Conservation (phyloP, 768 basidiomycete genomes). For the Cystobasidium onofrii region DNA sequence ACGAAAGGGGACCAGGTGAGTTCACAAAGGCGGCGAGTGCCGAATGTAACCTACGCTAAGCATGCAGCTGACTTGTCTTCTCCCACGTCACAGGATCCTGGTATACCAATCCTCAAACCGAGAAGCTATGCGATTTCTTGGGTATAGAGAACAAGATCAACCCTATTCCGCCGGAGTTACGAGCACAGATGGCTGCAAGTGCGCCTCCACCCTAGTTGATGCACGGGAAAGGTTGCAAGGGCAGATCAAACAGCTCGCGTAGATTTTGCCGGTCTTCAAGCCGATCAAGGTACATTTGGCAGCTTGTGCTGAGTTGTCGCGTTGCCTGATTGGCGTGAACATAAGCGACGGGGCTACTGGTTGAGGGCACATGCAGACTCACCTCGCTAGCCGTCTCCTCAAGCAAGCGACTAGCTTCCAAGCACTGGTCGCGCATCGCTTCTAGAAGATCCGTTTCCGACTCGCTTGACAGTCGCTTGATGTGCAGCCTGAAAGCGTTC, state of each 20-base stretch:
- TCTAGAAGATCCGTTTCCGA: neutral
- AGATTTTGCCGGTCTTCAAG: neutral
- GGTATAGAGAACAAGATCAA: slow-evolving; percentile 67
- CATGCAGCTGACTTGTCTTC: neutral
- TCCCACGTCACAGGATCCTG: slow-evolving; percentile 52
- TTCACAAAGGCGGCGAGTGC: too few relatives aligned
- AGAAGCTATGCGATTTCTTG: slow-evolving; percentile 71
- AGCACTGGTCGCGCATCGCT: neutral
- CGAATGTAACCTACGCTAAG: too few relatives aligned
- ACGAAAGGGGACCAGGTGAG: slow-evolving; percentile 49
- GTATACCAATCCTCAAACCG: slow-evolving; percentile 84
- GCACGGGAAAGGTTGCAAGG: neutral
- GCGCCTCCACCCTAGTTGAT: neutral
- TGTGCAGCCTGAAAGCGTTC: neutral
- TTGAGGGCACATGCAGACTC: too few relatives aligned
- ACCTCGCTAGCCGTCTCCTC: neutral
- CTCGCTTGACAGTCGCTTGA: neutral
- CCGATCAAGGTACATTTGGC: neutral
- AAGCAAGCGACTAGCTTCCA: neutral
- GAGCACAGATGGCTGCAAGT: neutral
- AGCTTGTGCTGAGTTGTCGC: neutral
- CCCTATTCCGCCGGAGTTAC: slow-evolving; percentile 44
- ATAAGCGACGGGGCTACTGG: too few relatives aligned
- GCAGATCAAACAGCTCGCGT: neutral
- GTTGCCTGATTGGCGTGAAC: neutral